These are phyloP conservation scores for Penicillium egyptiacum DNA, from an alignment of 495 filamentous ascomycete genomes.

Conservation along the genomic window DNA sequence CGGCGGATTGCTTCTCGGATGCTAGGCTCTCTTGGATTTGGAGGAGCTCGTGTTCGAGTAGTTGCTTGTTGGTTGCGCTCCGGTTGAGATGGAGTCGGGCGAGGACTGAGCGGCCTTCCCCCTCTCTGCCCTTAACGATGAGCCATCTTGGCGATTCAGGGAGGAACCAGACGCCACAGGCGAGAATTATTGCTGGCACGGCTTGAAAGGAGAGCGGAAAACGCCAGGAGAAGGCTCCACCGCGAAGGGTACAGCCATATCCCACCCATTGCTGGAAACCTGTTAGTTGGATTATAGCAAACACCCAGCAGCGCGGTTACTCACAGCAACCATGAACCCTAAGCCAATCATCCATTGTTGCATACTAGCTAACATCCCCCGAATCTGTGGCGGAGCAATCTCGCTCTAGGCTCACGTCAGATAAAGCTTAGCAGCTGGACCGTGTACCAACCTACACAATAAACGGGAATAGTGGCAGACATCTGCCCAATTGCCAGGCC, in stretches of 20 bases:
- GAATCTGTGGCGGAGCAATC: slow-evolving; percentile 28
- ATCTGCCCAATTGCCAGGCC: slow-evolving; percentile 52
- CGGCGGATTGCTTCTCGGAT: slow-evolving; percentile 35
- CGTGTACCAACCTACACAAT: slow-evolving; percentile 30
- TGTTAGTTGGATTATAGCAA: not conserved
- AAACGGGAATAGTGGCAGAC: slow-evolving; percentile 53
- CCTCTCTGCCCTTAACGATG: slow-evolving; percentile 49
- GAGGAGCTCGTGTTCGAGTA: slow-evolving; percentile 46
- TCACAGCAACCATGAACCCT: slow-evolving; percentile 49
- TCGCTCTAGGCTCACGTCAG: slow-evolving; percentile 37
- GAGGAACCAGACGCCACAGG: slow-evolving; percentile 50
- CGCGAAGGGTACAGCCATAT: slow-evolving; percentile 52
- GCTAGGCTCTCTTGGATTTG: slow-evolving; percentile 47
- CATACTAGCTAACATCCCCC: slow-evolving; percentile 30
- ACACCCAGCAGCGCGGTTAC: slow-evolving; percentile 27
- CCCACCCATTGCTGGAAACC: slow-evolving; percentile 47
- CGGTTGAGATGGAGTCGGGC: slow-evolving; percentile 39
- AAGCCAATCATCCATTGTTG: slow-evolving; percentile 49
- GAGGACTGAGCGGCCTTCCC: slow-evolving; percentile 45
- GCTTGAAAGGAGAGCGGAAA: slow-evolving; percentile 57
- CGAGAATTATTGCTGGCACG: slow-evolving; percentile 50
- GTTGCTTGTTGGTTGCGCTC: slow-evolving; percentile 43
- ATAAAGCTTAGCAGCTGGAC: slow-evolving; percentile 17
- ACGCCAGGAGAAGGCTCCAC: slow-evolving; percentile 52
- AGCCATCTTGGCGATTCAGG: slow-evolving; percentile 60